Percentiles rank a stretch among this genome's conserved stretches.
These are phyloP conservation scores for Carallia pectinifolia DNA, from an alignment of 345 rosid species.

Conservation along the genomic window DNA sequence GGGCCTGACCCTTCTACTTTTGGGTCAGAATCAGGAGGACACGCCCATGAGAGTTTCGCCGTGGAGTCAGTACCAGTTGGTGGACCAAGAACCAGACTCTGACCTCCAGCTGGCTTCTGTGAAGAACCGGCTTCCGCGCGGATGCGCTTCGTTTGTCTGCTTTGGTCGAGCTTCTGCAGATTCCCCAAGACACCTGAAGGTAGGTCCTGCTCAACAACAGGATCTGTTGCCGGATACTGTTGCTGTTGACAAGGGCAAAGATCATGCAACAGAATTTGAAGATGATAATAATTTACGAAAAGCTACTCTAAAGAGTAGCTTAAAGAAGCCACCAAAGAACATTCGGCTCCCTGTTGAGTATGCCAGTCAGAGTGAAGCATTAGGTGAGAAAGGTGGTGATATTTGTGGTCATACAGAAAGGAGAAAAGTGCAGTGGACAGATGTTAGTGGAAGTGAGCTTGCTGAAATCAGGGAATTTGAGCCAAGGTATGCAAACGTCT, in stretches of 20 bases:
- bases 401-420: constrained; percentile 44
- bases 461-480: constrained; percentile 89
- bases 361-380: constrained; percentile 36
- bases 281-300: constrained; percentile 40
- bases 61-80: constrained; percentile 97
- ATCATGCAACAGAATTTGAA: constrained; percentile 35
- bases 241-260: constrained; percentile 44
- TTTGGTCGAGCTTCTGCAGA: constrained; percentile 91
- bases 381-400: constrained; percentile 43
- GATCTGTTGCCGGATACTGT: constrained; percentile 50
- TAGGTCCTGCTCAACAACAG: constrained; percentile 66
- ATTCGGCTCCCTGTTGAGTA: constrained; percentile 37
- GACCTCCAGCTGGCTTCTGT: constrained; percentile 93
- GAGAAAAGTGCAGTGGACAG: constrained; percentile 95
- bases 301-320: constrained; percentile 63
- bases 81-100: constrained; percentile 69
- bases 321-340: constrained; percentile 57
- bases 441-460: constrained; percentile 86
- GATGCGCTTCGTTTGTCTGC: constrained; percentile 84
- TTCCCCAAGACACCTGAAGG: constrained; percentile 68
- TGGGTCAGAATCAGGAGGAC: constrained; percentile 78
- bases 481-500: constrained; percentile 62
- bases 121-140: constrained; percentile 73
- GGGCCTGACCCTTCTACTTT: constrained; percentile 82
- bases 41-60: constrained; percentile 94